phyloP scores from a whole-genome alignment of 148 eudicot species.

The Dianthus caryophyllus region DNA sequence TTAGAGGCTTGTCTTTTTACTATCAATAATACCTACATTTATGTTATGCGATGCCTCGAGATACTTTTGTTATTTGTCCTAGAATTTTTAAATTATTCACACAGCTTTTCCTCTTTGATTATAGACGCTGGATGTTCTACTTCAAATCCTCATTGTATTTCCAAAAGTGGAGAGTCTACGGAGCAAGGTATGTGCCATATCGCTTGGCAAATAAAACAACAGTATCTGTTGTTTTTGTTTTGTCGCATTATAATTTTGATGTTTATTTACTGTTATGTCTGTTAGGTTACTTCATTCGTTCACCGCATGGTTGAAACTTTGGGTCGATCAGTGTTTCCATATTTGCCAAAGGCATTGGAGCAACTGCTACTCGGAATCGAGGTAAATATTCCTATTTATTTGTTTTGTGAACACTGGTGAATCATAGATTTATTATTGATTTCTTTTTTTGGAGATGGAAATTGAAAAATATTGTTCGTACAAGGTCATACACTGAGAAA shows the following conservation, averaged over 20 bases:
- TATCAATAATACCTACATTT: neutral
- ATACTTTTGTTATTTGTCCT: neutral
- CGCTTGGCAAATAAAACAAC: slow-evolving; percentile 2
- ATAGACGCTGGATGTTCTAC: slow-evolving; percentile 89
- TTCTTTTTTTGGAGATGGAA: slow-evolving; percentile 4
- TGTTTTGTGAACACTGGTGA: neutral
- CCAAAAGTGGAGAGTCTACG: slow-evolving; percentile 84
- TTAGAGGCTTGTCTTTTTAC: neutral
- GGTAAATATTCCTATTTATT: slow-evolving; percentile 34
- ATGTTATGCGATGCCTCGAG: neutral
- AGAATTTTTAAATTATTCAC: neutral
- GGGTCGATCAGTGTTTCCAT: slow-evolving; percentile 84
- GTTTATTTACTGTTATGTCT: slow-evolving; percentile 17
- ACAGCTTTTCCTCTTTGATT: slow-evolving; percentile 15
- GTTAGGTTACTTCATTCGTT: slow-evolving; percentile 81
- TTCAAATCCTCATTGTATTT: slow-evolving; percentile 67
- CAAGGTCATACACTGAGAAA: slow-evolving; percentile 5
- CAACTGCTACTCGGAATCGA: slow-evolving; percentile 83
- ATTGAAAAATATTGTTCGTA: neutral
- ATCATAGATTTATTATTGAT: neutral
- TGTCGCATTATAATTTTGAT: slow-evolving; percentile 3
- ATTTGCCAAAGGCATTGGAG: slow-evolving; percentile 81
- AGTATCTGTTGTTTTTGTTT: neutral
- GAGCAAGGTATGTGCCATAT: slow-evolving; percentile 52
- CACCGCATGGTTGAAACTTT: slow-evolving; percentile 95